Conservation (phyloP, 768 basidiomycete species). For the Mycena capillaripes region DNA sequence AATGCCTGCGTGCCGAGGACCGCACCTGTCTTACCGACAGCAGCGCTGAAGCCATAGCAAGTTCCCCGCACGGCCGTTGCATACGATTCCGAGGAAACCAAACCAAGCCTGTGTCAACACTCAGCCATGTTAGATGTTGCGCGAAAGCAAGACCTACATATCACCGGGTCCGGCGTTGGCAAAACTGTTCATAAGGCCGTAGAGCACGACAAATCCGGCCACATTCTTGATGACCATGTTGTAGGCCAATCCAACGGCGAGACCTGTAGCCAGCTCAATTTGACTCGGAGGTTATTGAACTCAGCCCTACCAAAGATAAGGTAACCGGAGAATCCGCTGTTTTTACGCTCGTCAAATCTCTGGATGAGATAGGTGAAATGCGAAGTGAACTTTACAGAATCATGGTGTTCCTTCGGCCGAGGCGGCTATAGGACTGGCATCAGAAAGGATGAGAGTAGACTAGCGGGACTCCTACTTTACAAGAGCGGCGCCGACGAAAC, state of each 20-base stretch:
- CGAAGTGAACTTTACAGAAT: conserved; percentile 10
- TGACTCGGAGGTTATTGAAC: not conserved
- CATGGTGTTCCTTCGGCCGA: conserved; percentile 73
- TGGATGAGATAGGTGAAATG: not conserved
- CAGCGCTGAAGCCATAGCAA: conserved; percentile 78
- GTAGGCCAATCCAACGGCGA: conserved; percentile 72
- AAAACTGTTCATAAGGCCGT: conserved; percentile 75
- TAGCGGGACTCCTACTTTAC: conserved; percentile 44
- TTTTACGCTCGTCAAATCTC: not conserved
- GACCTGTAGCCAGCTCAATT: conserved; percentile 49
- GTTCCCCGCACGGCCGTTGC: conserved; percentile 60
- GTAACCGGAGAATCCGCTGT: conserved; percentile 79
- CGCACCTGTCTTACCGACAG: conserved; percentile 79
- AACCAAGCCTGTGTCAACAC: conserved; percentile 15
- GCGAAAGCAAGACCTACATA: conserved; percentile 51
- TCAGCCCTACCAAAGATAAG: conserved; percentile 63
- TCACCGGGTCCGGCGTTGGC: conserved; percentile 69
- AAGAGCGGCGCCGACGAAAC: conserved; percentile 60
- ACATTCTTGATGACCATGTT: conserved; percentile 73
- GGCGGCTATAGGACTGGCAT: conserved; percentile 50
- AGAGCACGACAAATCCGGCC: conserved; percentile 80
- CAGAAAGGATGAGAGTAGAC: conserved; percentile 50
- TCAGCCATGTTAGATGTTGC: not conserved
- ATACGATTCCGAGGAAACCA: conserved; percentile 32
- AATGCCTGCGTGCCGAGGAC: conserved; percentile 81